Evolutionary conservation across 306 rosid genomes (phyloP), one percentile per base, ranked within the genome.

Genomic region (Ziziphus jujuba): DNA sequence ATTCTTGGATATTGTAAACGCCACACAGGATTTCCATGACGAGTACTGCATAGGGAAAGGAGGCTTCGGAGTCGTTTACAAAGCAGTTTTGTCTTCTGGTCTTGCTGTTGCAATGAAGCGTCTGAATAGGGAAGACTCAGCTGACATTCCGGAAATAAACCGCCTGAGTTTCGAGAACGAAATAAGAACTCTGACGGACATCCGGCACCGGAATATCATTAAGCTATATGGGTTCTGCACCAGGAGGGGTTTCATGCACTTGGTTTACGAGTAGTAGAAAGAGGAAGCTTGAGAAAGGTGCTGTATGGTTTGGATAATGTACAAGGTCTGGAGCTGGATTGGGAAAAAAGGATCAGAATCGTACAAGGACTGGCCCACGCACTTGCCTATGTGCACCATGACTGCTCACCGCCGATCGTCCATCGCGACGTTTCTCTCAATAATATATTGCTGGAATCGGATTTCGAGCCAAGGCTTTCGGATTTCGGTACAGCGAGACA

Each of bases 41-140:
- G 80, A 71, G 38, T 71, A 75, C 65, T 82, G 83, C 82, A 80
- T 85, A n/a, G 95, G 91, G 63, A 80, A 70, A 48, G 91, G 91
- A 59, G 91, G 95, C 44, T 84, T 71, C 60, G 95, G 91, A 59
- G 85, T 70, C 11, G 95, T 88, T 28, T 88, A 84, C 65, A 85
- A n/a, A 63, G 95, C 89, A 2, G 43, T 25, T 25, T 40, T 87
- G 23, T 6, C 63, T 9, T 54, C 82, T 11, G 82, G 87, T 54
- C 78, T 47, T 24, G 35, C 69, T 31, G 75, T 84, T 63, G 95
- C 95, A 15, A 86, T 87, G 0, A 87, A 87, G 66, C 73, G 69
- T 34, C 66, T 83, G 40, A 76, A 82, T 1, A 56, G 71, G 55
- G 25, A 67, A 28, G 79, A 84, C 31, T 72, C 85, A 14, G 56